phyloP scores from a whole-genome alignment of 1,284 basidiomycete genomes.

The Naganishia sp. region DNA sequence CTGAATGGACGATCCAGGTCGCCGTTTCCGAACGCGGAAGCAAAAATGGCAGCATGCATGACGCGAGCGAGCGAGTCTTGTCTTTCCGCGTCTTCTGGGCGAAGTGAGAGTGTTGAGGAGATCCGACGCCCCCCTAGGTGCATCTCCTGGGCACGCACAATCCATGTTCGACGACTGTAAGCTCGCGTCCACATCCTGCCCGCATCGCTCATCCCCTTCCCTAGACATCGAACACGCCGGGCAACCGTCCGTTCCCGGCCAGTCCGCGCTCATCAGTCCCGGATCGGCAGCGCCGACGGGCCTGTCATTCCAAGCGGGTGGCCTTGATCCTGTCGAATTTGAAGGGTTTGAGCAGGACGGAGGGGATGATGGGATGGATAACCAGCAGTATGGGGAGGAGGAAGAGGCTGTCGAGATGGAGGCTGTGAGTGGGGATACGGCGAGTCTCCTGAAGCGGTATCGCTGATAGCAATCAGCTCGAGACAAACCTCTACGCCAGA shows the following conservation, averaged over 20 bases:
- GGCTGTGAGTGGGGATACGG: slow-evolving; percentile 24
- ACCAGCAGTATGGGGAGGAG: slow-evolving; percentile 55
- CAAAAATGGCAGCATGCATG: too few relatives aligned
- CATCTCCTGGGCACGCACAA: background rate
- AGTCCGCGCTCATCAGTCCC: slow-evolving; percentile 34
- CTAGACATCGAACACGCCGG: slow-evolving; percentile 80
- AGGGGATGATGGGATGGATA: slow-evolving; percentile 60
- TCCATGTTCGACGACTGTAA: slow-evolving; percentile 83
- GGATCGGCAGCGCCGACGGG: slow-evolving; percentile 50
- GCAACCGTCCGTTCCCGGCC: slow-evolving; percentile 54
- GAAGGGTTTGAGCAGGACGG: slow-evolving; percentile 81
- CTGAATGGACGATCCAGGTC: too few relatives aligned
- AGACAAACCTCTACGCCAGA: slow-evolving; percentile 33
- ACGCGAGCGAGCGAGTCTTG: too few relatives aligned
- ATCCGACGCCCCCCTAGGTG: too few relatives aligned
- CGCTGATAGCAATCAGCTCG: slow-evolving; percentile 21
- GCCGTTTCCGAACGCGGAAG: too few relatives aligned
- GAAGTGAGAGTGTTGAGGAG: too few relatives aligned
- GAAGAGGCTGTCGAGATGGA: slow-evolving; percentile 36
- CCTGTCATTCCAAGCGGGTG: slow-evolving; percentile 45
- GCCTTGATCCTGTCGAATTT: slow-evolving; percentile 67
- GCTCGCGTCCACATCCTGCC: slow-evolving; percentile 43
- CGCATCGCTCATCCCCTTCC: slow-evolving; percentile 30
- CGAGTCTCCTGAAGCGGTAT: slow-evolving; percentile 46
- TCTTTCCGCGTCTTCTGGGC: too few relatives aligned